These are phyloP conservation scores for Melanopsichium pennsylvanicum DNA, from an alignment of 1,284 basidiomycete species.

Conservation along the genomic window DNA sequence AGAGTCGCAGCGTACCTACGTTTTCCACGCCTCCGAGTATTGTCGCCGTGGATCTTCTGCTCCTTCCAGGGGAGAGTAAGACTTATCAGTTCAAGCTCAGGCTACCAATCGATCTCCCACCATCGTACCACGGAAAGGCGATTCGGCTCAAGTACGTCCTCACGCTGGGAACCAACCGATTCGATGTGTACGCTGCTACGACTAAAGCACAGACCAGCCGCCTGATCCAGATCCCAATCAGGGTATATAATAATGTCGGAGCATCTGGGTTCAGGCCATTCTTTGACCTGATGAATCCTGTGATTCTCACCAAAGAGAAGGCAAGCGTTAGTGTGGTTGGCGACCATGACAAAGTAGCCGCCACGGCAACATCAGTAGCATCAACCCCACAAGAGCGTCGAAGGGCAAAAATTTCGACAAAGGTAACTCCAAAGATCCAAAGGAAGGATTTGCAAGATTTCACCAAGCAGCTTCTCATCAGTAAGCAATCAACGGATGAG, in stretches of 20 bases:
- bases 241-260: constrained; percentile 81
- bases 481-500: constrained; percentile 3
- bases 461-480: constrained; percentile 17
- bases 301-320: constrained; percentile 65
- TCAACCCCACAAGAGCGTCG: background rate
- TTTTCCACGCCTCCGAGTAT: constrained; percentile 82
- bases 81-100: constrained; percentile 68
- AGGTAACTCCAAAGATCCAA: constrained; percentile 5
- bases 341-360: constrained; percentile 1
- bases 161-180: constrained; percentile 81
- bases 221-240: constrained; percentile 85
- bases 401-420: background rate
- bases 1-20: constrained; percentile 74
- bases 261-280: constrained; percentile 65
- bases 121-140: constrained; percentile 83
- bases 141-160: constrained; percentile 88
- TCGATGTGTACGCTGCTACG: constrained; percentile 17
- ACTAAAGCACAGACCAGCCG: constrained; percentile 71
- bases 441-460: constrained; percentile 22
- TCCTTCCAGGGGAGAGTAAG: constrained; percentile 80
- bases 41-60: constrained; percentile 79
- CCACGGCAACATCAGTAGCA: background rate
- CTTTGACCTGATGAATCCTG: constrained; percentile 67
- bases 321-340: constrained; percentile 40
- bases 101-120: constrained; percentile 77